A percentile compares a stretch with the other conserved stretches of the same genome.
These are phyloP conservation scores for Evansstolkia leycettana DNA, from an alignment of 495 filamentous ascomycete species.

Conservation along the genomic window DNA sequence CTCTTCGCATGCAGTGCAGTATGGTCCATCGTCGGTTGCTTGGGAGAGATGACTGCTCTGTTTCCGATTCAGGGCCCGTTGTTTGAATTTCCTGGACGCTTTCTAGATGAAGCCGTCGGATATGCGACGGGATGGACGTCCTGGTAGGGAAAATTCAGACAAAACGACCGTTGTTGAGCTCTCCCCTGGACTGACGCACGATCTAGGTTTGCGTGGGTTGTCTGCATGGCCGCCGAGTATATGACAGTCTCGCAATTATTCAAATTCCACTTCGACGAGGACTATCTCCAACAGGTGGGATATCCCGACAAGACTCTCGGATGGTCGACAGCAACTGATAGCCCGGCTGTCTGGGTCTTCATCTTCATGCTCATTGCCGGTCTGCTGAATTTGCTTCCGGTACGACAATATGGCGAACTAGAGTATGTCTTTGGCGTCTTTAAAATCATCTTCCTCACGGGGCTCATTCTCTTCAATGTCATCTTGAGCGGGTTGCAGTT, in stretches of 20 bases:
- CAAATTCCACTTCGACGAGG: constrained; percentile 30
- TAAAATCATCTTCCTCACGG: constrained; percentile 33
- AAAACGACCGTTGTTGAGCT: not conserved
- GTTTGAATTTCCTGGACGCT: constrained; percentile 37
- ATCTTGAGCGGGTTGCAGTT: constrained; percentile 9
- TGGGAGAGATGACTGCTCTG: constrained; percentile 41
- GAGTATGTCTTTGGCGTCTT: constrained; percentile 35
- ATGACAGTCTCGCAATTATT: constrained; percentile 30
- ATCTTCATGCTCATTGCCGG: constrained; percentile 28
- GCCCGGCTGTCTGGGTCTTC: constrained; percentile 32
- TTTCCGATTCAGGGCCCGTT: constrained; percentile 38
- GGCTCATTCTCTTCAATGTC: constrained; percentile 31
- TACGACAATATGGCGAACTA: constrained; percentile 35
- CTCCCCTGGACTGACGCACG: not conserved
- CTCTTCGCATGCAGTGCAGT: constrained; percentile 33
- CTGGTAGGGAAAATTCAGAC: constrained; percentile 18
- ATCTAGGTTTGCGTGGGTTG: constrained; percentile 29
- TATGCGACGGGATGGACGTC: constrained; percentile 41
- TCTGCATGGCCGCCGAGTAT: constrained; percentile 27
- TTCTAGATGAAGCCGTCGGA: constrained; percentile 33
- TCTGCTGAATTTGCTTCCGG: constrained; percentile 31
- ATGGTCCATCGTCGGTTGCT: constrained; percentile 31
- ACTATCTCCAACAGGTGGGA: constrained; percentile 14
- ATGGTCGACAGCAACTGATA: constrained; percentile 19
- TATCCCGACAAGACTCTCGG: constrained; percentile 22